A percentile compares a stretch with the other conserved stretches of the same genome.
Conservation (phyloP, 2,329 filamentous ascomycete species). For the Coleophoma crateriformis region DNA sequence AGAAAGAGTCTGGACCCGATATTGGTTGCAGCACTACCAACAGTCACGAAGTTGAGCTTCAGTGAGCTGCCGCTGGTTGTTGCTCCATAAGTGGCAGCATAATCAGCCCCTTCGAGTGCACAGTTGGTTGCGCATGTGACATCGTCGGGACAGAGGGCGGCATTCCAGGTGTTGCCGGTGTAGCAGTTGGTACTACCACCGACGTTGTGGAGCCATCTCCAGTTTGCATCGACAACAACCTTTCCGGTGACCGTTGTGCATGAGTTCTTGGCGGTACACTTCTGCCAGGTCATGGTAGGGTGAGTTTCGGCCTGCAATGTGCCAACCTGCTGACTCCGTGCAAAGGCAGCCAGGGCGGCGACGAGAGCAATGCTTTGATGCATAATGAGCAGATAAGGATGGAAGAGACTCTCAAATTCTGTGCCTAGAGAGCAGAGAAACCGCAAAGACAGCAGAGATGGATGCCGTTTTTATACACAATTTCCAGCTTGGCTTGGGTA, state of each 20-base stretch:
- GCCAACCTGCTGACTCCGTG: slow-evolving; percentile 41
- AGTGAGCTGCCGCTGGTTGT: slow-evolving; percentile 44
- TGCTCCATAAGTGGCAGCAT: slow-evolving; percentile 46
- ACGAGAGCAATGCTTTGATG: slow-evolving; percentile 25
- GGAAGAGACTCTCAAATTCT: not conserved
- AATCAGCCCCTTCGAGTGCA: slow-evolving; percentile 48
- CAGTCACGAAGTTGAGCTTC: slow-evolving; percentile 51
- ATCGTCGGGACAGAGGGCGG: slow-evolving; percentile 36
- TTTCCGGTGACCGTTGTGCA: slow-evolving; percentile 43
- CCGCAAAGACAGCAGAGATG: no score
- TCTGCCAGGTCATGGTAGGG: slow-evolving; percentile 45
- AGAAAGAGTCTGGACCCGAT: slow-evolving; percentile 57
- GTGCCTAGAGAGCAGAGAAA: no score
- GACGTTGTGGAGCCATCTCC: slow-evolving; percentile 49
- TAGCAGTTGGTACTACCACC: slow-evolving; percentile 27
- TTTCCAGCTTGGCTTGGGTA: no score
- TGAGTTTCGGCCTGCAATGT: slow-evolving; percentile 40
- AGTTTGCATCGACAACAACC: slow-evolving; percentile 50
- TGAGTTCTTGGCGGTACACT: slow-evolving; percentile 38
- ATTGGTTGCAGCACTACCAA: slow-evolving; percentile 38
- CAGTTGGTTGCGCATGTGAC: slow-evolving; percentile 41
- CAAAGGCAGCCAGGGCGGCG: slow-evolving; percentile 33
- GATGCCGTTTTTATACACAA: no score
- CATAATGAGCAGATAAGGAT: not conserved
- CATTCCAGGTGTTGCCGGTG: slow-evolving; percentile 36